These are phyloP conservation scores for Wickerhamomyces hampshirensis DNA, from an alignment of 805 yeast species.

Conservation along the genomic window DNA sequence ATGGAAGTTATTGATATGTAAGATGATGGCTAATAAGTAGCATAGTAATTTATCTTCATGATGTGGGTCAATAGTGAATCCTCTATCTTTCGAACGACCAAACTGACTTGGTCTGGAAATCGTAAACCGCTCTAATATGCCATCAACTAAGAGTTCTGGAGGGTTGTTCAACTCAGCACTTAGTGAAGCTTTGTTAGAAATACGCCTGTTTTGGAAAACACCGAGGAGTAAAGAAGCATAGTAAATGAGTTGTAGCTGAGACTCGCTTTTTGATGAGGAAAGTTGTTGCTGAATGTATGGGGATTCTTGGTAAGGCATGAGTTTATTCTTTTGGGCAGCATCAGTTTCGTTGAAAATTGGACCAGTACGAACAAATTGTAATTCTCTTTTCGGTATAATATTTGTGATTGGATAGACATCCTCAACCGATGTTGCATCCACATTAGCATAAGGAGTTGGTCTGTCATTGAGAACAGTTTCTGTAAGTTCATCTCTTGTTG, in stretches of 20 bases:
- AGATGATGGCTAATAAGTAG: conserved; percentile 62
- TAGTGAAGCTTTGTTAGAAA: conserved; percentile 52
- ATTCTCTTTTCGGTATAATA: conserved; percentile 66
- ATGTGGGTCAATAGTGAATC: conserved; percentile 81
- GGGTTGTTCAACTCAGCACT: conserved; percentile 60
- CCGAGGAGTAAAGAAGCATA: conserved; percentile 80
- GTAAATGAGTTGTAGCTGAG: conserved; percentile 65
- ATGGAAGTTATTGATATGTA: conserved; percentile 72
- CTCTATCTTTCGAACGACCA: conserved; percentile 71
- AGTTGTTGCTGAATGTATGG: conserved; percentile 44
- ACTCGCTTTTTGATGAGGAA: conserved; percentile 34
- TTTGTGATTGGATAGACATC: conserved; percentile 73
- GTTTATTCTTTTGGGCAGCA: conserved; percentile 43
- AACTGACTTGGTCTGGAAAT: conserved; percentile 55
- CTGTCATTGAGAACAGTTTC: conserved; percentile 58
- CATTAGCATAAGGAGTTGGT: conserved; percentile 76
- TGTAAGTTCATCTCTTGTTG: conserved; percentile 61
- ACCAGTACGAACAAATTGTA: conserved; percentile 57
- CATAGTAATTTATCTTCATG: conserved; percentile 84
- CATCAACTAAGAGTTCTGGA: conserved; percentile 69
- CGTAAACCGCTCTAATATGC: conserved; percentile 68
- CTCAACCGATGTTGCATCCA: conserved; percentile 76
- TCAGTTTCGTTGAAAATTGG: conserved; percentile 54
- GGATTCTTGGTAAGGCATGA: conserved; percentile 61
- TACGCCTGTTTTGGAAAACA: conserved; percentile 68